Base-by-base conservation (phyloP, 106 monocot genomes). In the Dactylorhiza incarnata region DNA sequence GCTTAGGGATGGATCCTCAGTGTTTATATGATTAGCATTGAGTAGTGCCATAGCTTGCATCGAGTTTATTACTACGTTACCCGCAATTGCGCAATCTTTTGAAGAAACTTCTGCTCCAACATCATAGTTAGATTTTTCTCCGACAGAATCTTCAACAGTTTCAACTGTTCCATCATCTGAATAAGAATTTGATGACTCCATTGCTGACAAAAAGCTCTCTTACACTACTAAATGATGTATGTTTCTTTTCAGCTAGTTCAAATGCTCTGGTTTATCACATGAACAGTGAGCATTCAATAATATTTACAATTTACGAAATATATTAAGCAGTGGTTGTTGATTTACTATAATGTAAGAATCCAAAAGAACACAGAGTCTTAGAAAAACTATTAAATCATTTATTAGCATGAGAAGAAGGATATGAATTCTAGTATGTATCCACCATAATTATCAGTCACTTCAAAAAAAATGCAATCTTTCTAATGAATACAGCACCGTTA, bases 61-160 rank as follows among this genome's bases (percentile, higher is more conserved):
- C 20, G n/a, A 78, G 47, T 82, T 65, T 51, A 48, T 25, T 49
- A 71, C 20, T 29, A 14, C 43, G 73, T 81, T 73, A 61, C 79
- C 79, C 20, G 9, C 48, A 25, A 75, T 53, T 55, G 25, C 58
- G 71, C 37, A 49, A 43, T 26, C 71, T 62, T 48, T 53, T 50
- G 75, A 20, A n/a, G n/a, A 44, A 48, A 9, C 71, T 51, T 78
- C 72, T 46, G 54, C 49, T 8, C 51, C 46, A 48, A 0, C 75
- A 62, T 75, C 74, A 75, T 78, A 76, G 73, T 75, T 72, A 50
- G 73, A 73, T 78, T 68, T 78, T 26, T 81, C 72, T 67, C 48
- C 76, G 23, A 68, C 73, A 68, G 83, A 81, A 59, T 78, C 81
- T 77, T 89, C 86, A 23, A 45, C 63, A 45, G 89, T 83, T 73